phyloP scores from a whole-genome alignment of 2,329 filamentous ascomycete species.

The Blastomyces gilchristii region DNA sequence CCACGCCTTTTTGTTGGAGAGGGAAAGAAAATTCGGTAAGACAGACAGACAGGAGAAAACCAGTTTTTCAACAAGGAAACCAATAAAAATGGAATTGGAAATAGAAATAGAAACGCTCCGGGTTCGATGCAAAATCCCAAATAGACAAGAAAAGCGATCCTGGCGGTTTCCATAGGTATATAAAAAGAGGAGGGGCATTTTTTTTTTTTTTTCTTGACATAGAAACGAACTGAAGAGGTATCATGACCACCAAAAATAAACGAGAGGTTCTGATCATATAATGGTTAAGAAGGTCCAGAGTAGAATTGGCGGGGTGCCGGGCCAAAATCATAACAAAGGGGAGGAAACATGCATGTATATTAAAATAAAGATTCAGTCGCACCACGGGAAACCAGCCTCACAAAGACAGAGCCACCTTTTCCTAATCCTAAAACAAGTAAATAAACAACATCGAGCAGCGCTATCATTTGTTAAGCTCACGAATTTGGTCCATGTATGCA shows the following conservation, averaged over 20 bases:
- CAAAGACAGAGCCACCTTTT: neutral
- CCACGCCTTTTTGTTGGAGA: neutral
- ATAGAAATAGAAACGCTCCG: too few species aligned
- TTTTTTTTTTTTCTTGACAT: neutral
- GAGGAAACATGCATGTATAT: neutral
- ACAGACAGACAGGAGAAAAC: too few species aligned
- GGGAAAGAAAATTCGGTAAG: neutral
- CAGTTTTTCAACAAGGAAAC: too few species aligned
- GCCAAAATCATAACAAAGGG: neutral
- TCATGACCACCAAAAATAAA: neutral
- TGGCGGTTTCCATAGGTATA: neutral
- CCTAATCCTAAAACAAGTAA: neutral
- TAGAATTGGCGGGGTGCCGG: neutral
- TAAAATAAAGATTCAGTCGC: neutral
- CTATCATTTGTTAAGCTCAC: neutral
- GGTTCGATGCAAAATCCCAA: too few species aligned
- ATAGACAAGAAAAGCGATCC: neutral
- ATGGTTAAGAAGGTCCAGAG: neutral
- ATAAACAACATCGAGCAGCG: neutral
- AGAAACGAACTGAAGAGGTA: neutral
- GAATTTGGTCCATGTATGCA: neutral
- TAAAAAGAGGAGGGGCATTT: neutral
- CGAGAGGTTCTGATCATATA: neutral
- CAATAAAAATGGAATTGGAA: neutral
- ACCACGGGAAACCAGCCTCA: neutral